Evolutionary conservation across 345 rosid genomes (phyloP).

Genomic region (Salix brachista): DNA sequence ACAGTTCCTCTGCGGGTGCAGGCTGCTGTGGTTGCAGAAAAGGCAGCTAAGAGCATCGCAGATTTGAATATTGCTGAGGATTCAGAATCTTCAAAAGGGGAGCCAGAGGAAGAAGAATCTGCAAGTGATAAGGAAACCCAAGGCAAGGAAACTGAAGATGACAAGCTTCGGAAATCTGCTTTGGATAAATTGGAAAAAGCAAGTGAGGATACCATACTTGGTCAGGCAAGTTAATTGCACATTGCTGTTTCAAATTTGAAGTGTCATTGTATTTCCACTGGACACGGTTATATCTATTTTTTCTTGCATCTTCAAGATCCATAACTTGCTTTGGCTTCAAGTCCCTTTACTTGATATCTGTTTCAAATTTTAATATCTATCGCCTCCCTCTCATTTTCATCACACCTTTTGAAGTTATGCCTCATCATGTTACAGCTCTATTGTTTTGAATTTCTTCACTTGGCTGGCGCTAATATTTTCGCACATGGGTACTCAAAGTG

Average conservation of each 20-base stretch:
- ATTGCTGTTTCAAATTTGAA: slow-evolving; percentile 12
- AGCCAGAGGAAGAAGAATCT: slow-evolving; percentile 42
- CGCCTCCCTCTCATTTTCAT: too few relatives aligned
- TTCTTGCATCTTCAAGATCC: not conserved
- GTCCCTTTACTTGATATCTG: not conserved
- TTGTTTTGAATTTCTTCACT: not conserved
- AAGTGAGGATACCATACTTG: slow-evolving; percentile 73
- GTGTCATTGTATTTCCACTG: not conserved
- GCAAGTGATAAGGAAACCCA: slow-evolving; percentile 52
- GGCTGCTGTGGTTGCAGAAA: slow-evolving; percentile 85
- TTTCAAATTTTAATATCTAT: not conserved
- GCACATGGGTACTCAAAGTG: not conserved
- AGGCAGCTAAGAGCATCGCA: slow-evolving; percentile 75
- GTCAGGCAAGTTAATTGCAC: slow-evolving; percentile 62
- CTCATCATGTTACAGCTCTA: slow-evolving; percentile 1
- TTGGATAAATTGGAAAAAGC: slow-evolving; percentile 74
- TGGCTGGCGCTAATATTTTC: not conserved
- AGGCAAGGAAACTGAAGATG: slow-evolving; percentile 48
- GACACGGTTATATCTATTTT: not conserved
- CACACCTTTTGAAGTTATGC: not conserved
- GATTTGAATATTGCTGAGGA: slow-evolving; percentile 52
- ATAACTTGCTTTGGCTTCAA: not conserved
- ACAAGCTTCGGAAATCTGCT: slow-evolving; percentile 59
- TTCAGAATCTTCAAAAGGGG: slow-evolving; percentile 57
- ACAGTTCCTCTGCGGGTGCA: slow-evolving; percentile 30